A percentile compares a stretch with the other conserved stretches of the same genome.
phyloP scores from a whole-genome alignment of 371 early-diverging fungal species.

The Mortierella sp. region DNA sequence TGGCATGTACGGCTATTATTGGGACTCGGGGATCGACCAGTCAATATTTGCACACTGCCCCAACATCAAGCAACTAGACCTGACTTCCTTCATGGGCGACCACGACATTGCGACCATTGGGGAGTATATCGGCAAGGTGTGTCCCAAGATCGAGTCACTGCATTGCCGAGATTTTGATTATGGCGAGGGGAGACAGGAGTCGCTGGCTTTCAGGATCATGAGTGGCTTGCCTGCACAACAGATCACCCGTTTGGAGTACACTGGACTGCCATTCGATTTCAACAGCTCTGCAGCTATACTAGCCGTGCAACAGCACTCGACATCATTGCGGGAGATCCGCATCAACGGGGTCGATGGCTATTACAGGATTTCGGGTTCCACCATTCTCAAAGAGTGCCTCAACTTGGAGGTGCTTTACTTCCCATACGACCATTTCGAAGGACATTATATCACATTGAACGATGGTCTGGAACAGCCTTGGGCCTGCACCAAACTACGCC shows the following conservation, averaged over 20 bases:
- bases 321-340: neutral
- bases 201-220: neutral
- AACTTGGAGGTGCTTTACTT: neutral
- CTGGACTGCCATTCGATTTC: neutral
- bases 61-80: too few species aligned
- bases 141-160: neutral
- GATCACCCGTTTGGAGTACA: neutral
- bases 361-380: neutral
- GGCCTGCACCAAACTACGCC: neutral
- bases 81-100: too few species aligned
- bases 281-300: neutral
- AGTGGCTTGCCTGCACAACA: neutral
- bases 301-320: neutral
- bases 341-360: neutral
- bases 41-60: too few species aligned
- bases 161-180: neutral
- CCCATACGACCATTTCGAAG: too few species aligned
- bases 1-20: too few species aligned
- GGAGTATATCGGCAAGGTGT: neutral
- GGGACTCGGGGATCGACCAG: too few species aligned
- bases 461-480: neutral
- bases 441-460: neutral
- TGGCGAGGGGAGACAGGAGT: neutral
- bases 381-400: neutral
- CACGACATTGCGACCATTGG: too few species aligned